A percentile compares a stretch with the other conserved stretches of the same genome.
These are phyloP conservation scores for Lipomyces anomalus DNA, from an alignment of 805 yeast genomes.

Conservation along the genomic window DNA sequence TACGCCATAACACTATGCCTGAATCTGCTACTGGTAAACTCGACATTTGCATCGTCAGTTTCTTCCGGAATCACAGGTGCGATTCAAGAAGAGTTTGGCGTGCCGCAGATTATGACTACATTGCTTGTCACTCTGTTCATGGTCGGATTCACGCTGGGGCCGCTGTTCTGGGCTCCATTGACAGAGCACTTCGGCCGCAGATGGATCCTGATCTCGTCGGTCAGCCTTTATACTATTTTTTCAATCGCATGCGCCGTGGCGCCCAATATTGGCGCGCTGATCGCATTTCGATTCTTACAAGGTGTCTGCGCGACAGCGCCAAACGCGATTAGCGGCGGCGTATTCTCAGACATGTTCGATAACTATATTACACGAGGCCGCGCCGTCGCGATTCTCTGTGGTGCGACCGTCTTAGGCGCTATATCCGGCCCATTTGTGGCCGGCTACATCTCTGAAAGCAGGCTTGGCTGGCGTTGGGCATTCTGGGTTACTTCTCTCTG, in stretches of 20 bases:
- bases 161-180: constrained; percentile 11
- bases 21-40: not conserved
- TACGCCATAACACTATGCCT: not conserved
- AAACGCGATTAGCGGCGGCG: constrained; percentile 61
- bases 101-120: not conserved
- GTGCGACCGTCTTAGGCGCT: constrained; percentile 37
- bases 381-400: constrained; percentile 1
- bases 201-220: constrained; percentile 64
- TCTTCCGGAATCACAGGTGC: not conserved
- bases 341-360: constrained; percentile 53
- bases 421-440: constrained; percentile 42
- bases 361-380: constrained; percentile 1
- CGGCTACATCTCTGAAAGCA: constrained; percentile 43
- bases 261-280: constrained; percentile 28
- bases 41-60: constrained; percentile 1
- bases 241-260: constrained; percentile 70
- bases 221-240: constrained; percentile 66
- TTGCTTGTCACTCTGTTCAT: not conserved
- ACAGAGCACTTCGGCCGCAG: constrained; percentile 7
- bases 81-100: not conserved
- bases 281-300: constrained; percentile 40
- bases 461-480: constrained; percentile 63
- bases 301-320: constrained; percentile 64
- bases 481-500: constrained; percentile 60
- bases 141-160: constrained; percentile 3